Percentiles rank a stretch among this genome's conserved stretches.
These are phyloP conservation scores for Remersonia thermophila DNA, from an alignment of 2,329 filamentous ascomycete genomes.

Conservation along the genomic window DNA sequence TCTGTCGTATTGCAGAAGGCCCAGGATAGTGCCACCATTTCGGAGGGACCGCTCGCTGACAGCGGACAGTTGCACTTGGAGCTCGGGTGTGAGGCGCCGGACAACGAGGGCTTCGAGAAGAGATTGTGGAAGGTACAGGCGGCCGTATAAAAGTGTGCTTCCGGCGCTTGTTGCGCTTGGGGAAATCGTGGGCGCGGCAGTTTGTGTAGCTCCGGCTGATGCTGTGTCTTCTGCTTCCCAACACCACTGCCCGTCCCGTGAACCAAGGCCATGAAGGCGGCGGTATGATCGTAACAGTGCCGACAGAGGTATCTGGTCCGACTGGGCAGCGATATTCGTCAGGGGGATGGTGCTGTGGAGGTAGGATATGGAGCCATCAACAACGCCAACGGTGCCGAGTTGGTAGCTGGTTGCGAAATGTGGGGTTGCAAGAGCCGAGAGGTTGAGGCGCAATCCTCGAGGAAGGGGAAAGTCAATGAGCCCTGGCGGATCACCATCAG, in stretches of 20 bases:
- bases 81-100: conserved; percentile 60
- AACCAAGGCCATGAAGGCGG: conserved; percentile 53
- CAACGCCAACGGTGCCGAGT: conserved; percentile 75
- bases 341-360: conserved; percentile 83
- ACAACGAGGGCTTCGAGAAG: conserved; percentile 79
- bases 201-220: conserved; percentile 9
- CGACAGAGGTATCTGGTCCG: conserved; percentile 62
- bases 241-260: conserved; percentile 12
- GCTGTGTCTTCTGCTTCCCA: conserved; percentile 11
- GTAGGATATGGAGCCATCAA: conserved; percentile 95
- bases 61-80: conserved; percentile 68
- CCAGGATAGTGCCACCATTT: conserved; percentile 65
- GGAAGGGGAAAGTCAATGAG: conserved; percentile 84
- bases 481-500: too few relatives aligned
- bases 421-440: conserved; percentile 82
- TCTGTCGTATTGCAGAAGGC: conserved; percentile 66
- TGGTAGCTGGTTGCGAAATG: conserved; percentile 94
- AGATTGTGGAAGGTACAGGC: conserved; percentile 71
- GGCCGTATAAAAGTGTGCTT: conserved; percentile 59
- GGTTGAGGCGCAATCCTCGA: conserved; percentile 67
- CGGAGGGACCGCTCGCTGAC: conserved; percentile 60
- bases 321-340: conserved; percentile 51
- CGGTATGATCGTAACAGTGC: conserved; percentile 73
- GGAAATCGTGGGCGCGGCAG: conserved; percentile 13
- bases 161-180: conserved; percentile 14